Conservation (phyloP, 306 rosid species). For the Aeschynomene evenia region DNA sequence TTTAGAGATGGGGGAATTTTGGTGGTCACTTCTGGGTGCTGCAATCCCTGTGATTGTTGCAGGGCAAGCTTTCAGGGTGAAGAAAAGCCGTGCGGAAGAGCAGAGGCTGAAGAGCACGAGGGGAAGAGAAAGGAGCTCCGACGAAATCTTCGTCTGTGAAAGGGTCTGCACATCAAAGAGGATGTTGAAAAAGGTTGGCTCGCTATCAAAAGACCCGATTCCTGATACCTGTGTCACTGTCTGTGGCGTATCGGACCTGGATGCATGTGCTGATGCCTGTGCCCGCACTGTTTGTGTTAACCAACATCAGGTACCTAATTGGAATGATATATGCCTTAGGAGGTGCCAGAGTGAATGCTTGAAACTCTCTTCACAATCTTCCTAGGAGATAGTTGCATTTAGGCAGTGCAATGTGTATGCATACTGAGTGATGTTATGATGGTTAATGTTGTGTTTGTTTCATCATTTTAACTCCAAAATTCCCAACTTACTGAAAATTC, state of each 20-base stretch:
- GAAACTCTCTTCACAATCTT: slow-evolving; percentile 68
- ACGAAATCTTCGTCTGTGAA: slow-evolving; percentile 88
- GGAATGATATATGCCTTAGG: slow-evolving; percentile 86
- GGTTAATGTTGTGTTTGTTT: slow-evolving; percentile 15
- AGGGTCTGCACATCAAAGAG: slow-evolving; percentile 93
- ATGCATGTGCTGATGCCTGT: slow-evolving; percentile 93
- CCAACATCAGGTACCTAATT: slow-evolving; percentile 92
- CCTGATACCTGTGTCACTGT: slow-evolving; percentile 96
- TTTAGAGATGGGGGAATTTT: slow-evolving; percentile 71
- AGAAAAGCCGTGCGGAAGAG: slow-evolving; percentile 68
- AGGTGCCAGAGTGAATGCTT: slow-evolving; percentile 97
- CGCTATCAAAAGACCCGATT: slow-evolving; percentile 93
- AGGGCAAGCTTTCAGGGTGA: slow-evolving; percentile 72
- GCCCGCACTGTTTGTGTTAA: slow-evolving; percentile 91
- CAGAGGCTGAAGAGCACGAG: slow-evolving; percentile 62
- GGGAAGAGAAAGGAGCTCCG: slow-evolving; percentile 90
- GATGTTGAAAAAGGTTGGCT: slow-evolving; percentile 86
- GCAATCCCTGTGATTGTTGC: slow-evolving; percentile 81
- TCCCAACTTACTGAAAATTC: slow-evolving; percentile 7
- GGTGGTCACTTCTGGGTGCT: slow-evolving; percentile 92
- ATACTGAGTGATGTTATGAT: slow-evolving; percentile 11
- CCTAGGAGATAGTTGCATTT: slow-evolving; percentile 40
- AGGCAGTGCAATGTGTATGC: background rate
- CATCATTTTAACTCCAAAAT: slow-evolving; percentile 13
- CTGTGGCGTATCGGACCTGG: slow-evolving; percentile 88